These are phyloP conservation scores for Phallus indusiatus DNA, from an alignment of 768 basidiomycete species.

Conservation along the genomic window DNA sequence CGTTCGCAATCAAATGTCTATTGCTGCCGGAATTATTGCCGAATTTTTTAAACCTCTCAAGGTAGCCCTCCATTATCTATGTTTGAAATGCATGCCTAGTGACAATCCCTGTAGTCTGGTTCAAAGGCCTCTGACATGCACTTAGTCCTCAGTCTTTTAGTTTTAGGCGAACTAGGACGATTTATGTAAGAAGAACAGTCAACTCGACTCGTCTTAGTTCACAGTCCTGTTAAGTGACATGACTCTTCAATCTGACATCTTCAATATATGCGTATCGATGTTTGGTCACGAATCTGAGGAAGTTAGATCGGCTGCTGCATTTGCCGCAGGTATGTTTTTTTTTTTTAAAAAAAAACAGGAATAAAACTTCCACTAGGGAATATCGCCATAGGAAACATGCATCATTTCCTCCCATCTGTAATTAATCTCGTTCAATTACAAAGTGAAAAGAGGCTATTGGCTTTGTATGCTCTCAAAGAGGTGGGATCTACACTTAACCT, in stretches of 20 bases:
- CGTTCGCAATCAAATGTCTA: slow-evolving; percentile 55
- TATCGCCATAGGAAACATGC: slow-evolving; percentile 88
- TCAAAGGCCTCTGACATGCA: slow-evolving; percentile 59
- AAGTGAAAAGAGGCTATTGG: slow-evolving; percentile 69
- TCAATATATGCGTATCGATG: slow-evolving; percentile 59
- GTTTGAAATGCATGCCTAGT: background rate
- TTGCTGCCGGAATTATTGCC: slow-evolving; percentile 76
- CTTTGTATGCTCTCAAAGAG: slow-evolving; percentile 91
- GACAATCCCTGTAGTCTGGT: slow-evolving; percentile 13
- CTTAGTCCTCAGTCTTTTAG: slow-evolving; percentile 75
- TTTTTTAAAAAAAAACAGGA: background rate
- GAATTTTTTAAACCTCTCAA: slow-evolving; percentile 78
- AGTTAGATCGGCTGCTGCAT: slow-evolving; percentile 82
- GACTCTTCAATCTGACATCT: slow-evolving; percentile 70
- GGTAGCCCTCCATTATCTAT: slow-evolving; percentile 30
- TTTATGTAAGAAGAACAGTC: slow-evolving; percentile 52
- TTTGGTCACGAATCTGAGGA: slow-evolving; percentile 80
- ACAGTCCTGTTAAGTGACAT: slow-evolving; percentile 58
- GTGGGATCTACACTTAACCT: slow-evolving; percentile 24
- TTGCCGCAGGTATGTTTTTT: slow-evolving; percentile 64
- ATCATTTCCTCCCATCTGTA: slow-evolving; percentile 77
- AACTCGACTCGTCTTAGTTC: slow-evolving; percentile 2
- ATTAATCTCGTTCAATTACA: slow-evolving; percentile 70
- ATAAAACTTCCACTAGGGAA: slow-evolving; percentile 48
- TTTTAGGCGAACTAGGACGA: slow-evolving; percentile 89